Percentiles rank a stretch among this genome's conserved stretches.
Evolutionary conservation across 2,329 filamentous ascomycete species (phyloP).

Genomic region (Colletotrichum abscissum): DNA sequence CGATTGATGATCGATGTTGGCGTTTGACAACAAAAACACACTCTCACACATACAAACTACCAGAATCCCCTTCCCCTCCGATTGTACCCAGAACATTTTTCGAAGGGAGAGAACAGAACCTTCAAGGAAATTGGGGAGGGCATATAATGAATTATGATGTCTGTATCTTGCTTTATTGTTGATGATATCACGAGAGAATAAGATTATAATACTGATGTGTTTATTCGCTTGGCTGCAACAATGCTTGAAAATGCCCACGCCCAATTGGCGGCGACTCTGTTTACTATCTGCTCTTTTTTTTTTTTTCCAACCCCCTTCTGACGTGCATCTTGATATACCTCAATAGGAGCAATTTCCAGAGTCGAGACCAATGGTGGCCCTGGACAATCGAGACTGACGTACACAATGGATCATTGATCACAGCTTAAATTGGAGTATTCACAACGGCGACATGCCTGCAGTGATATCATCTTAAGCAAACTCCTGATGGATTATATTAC

Average conservation of each 20-base stretch:
- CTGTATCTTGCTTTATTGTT: not conserved
- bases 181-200: not conserved
- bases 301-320: not conserved
- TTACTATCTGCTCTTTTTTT: not conserved
- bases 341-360: no score
- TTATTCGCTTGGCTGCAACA: not conserved
- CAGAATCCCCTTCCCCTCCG: not conserved
- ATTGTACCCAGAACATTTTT: conserved; percentile 10
- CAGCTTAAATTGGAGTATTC: no score
- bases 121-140: conserved; percentile 1
- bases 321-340: no score
- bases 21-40: not conserved
- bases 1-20: not conserved
- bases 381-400: no score
- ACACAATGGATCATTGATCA: no score
- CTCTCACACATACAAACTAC: not conserved
- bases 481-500: not conserved
- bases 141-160: not conserved
- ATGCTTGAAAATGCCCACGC: not conserved
- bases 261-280: no score
- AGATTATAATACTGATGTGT: not conserved
- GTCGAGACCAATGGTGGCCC: no score
- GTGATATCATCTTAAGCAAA: not conserved
- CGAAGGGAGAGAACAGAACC: conserved; percentile 35
- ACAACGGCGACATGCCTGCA: not conserved